Conservation (phyloP, 2,329 filamentous ascomycete species). For the Cladosporium cucumerinum region DNA sequence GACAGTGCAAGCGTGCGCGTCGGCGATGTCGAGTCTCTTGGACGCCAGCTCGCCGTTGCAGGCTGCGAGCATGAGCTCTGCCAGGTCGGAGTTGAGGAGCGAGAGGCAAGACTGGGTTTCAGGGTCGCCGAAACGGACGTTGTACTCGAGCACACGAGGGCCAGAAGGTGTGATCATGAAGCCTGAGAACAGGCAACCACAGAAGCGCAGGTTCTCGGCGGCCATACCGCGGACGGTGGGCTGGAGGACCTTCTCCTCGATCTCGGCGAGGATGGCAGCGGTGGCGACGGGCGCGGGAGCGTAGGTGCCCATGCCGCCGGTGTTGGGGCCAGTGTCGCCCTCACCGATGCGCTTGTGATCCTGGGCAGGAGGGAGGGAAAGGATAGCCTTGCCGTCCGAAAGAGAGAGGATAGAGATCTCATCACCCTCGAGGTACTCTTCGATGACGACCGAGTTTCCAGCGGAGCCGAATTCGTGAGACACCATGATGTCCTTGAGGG, state of each 20-base stretch:
- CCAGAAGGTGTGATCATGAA: slow-evolving; percentile 84
- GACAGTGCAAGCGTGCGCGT: slow-evolving; percentile 78
- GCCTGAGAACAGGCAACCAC: slow-evolving; percentile 80
- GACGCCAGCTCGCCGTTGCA: slow-evolving; percentile 68
- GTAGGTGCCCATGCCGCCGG: slow-evolving; percentile 97
- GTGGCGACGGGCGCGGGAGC: slow-evolving; percentile 61
- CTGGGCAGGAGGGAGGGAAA: slow-evolving; percentile 83
- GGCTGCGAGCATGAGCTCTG: slow-evolving; percentile 84
- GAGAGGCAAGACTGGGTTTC: slow-evolving; percentile 85
- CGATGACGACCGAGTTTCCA: slow-evolving; percentile 88
- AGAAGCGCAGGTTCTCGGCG: slow-evolving; percentile 66
- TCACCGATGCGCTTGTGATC: slow-evolving; percentile 96
- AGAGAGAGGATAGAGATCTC: slow-evolving; percentile 91
- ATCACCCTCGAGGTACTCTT: slow-evolving; percentile 87
- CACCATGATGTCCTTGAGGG: slow-evolving; percentile 86
- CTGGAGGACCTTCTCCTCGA: slow-evolving; percentile 80
- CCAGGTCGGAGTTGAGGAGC: slow-evolving; percentile 80
- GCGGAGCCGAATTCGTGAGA: slow-evolving; percentile 81
- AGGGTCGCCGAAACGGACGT: slow-evolving; percentile 87
- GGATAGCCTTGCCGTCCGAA: slow-evolving; percentile 81
- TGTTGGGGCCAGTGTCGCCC: slow-evolving; percentile 86
- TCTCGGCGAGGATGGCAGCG: slow-evolving; percentile 65
- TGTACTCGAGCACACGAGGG: slow-evolving; percentile 85
- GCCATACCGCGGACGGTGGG: slow-evolving; percentile 88
- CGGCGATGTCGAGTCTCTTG: slow-evolving; percentile 28